Conservation (phyloP, 306 rosid genomes). For the Canavalia ensiformis region DNA sequence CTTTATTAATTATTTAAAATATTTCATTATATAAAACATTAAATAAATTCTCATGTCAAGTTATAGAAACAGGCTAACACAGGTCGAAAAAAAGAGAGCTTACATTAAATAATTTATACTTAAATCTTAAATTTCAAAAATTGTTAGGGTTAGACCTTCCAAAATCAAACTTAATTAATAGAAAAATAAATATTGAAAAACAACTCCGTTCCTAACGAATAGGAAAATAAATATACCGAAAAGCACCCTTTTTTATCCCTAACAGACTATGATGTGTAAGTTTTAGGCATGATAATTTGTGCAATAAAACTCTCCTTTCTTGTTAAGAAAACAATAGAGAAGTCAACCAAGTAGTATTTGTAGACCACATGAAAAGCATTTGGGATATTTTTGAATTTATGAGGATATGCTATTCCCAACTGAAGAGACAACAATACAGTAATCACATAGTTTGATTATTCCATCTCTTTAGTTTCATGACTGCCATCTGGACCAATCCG, state of each 20-base stretch:
- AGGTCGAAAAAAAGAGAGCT: too few relatives aligned
- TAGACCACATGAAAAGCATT: neutral
- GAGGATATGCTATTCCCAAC: neutral
- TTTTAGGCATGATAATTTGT: neutral
- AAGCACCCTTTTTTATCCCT: neutral
- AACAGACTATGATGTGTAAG: neutral
- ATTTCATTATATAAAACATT: too few relatives aligned
- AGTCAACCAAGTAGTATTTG: neutral
- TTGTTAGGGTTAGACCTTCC: too few relatives aligned
- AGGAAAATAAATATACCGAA: too few relatives aligned
- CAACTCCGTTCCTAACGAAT: too few relatives aligned
- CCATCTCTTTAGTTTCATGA: neutral
- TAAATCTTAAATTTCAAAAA: too few relatives aligned
- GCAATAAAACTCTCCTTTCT: neutral
- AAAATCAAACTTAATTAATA: too few relatives aligned
- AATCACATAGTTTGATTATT: neutral
- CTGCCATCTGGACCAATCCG: neutral
- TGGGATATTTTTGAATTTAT: neutral
- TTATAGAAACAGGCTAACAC: too few relatives aligned
- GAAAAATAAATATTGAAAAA: too few relatives aligned
- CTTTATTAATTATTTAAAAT: too few relatives aligned
- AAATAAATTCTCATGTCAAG: too few relatives aligned
- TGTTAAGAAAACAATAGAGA: neutral
- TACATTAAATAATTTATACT: too few relatives aligned
- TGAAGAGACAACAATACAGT: neutral